Evolutionary conservation across 2,329 filamentous ascomycete genomes (phyloP), one percentile per base, ranked within the genome.

Genomic region (Sphaerulina vaccinii): DNA sequence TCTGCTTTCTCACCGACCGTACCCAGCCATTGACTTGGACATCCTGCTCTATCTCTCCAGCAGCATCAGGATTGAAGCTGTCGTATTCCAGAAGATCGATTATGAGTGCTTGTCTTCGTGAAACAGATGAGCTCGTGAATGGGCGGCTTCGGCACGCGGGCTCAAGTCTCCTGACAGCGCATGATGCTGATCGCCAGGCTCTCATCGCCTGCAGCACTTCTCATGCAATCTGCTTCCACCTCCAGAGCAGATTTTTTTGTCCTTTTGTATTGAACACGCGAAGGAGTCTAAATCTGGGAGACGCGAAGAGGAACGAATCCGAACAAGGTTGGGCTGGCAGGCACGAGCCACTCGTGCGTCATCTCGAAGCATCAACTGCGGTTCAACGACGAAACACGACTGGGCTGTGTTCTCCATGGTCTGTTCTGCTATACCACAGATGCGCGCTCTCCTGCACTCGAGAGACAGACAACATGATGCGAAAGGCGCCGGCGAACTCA

Each of bases 1-100:
- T 95, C 76, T 95, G 90, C 69, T 89, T 88, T 56, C 92, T 82
- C 54, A 96, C 85, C 3, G 89, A 92, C 57, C 88, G 83, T 49
- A 96, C 79, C 74, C 87, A 92, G 55, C 91, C 92, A 67, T 87
- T 80, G 61, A 96, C 75, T 18, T 61, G 51, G 33, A 69, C 59
- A 23, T 62, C 46, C 5, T 63, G 72, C 49, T 51, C 54, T 22
- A 58, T 39, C 45, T 48, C 45, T 22, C 45, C 45, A 15, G 36
- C 36, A 19, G 36, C 45, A 23, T 48, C 23, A 18, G 45, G 36
- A 33, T 40, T 48, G 23, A 40, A 40, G 19, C 18, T 33, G 47
- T 58, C 21, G 56, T 54, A 16, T 51, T 65, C 10, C 16, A 67
- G 59, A 8, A 68, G 56, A 36, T 60, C 54, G 40, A 63, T 60